These are phyloP conservation scores for Handroanthus guayacan DNA, from an alignment of 257 asterid genomes.

Conservation along the genomic window DNA sequence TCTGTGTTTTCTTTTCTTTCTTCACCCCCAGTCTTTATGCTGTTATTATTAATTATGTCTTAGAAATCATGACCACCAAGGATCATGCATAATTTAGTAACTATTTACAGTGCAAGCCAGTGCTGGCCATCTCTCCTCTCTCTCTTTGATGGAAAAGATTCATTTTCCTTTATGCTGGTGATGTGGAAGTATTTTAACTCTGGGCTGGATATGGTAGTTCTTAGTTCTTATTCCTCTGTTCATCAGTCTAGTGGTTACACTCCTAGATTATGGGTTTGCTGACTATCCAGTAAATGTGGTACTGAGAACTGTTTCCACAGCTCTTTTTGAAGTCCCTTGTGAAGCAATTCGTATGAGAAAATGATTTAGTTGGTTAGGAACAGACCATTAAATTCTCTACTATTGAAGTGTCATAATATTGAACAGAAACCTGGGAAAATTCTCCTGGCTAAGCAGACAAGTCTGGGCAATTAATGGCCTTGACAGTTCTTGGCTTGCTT, in stretches of 20 bases:
- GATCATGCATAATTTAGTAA: background rate
- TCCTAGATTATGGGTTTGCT: background rate
- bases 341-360: background rate
- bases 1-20: background rate
- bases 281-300: background rate
- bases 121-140: background rate
- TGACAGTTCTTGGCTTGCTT: background rate
- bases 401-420: background rate
- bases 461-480: background rate
- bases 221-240: background rate
- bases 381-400: background rate
- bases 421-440: background rate
- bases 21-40: background rate
- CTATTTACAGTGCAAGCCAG: background rate
- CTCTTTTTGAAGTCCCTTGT: conserved; percentile 1
- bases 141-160: background rate
- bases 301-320: background rate
- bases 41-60: background rate
- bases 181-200: background rate
- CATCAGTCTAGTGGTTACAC: background rate
- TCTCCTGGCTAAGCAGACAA: background rate
- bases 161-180: background rate
- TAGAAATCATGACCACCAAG: conserved; percentile 9
- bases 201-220: background rate
- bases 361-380: background rate